Percentiles rank a stretch among this genome's conserved stretches.
Conservation (phyloP, 495 filamentous ascomycete species). For the Penicillium silybi region DNA sequence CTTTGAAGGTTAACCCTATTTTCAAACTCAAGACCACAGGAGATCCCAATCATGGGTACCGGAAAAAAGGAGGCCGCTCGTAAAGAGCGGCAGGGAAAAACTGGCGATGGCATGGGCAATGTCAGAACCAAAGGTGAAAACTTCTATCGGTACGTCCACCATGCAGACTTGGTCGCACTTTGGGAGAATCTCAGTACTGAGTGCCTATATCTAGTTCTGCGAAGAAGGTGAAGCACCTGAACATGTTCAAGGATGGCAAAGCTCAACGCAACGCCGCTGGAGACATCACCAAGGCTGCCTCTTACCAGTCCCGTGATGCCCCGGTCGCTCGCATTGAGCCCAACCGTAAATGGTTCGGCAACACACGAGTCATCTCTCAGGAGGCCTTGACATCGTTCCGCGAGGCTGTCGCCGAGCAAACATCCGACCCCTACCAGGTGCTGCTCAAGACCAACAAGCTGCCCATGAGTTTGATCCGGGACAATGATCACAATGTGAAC, state of each 20-base stretch:
- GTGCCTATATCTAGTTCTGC: slow-evolving; percentile 52
- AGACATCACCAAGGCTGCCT: slow-evolving; percentile 74
- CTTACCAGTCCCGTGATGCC: slow-evolving; percentile 72
- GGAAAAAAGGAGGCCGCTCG: slow-evolving; percentile 89
- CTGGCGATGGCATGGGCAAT: slow-evolving; percentile 79
- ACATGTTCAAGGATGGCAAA: slow-evolving; percentile 82
- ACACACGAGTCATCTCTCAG: slow-evolving; percentile 65
- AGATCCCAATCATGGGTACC: slow-evolving; percentile 70
- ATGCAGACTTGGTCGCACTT: neutral
- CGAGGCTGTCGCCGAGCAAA: slow-evolving; percentile 85
- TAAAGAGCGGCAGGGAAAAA: slow-evolving; percentile 76
- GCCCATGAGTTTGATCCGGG: slow-evolving; percentile 75
- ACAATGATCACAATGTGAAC: slow-evolving; percentile 56
- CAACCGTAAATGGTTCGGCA: slow-evolving; percentile 84
- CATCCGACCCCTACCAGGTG: slow-evolving; percentile 86
- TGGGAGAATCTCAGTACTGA: neutral
- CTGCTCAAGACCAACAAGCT: slow-evolving; percentile 93
- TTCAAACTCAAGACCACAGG: slow-evolving; percentile 17
- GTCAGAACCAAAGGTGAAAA: slow-evolving; percentile 94
- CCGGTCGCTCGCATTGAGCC: slow-evolving; percentile 90
- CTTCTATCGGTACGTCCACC: slow-evolving; percentile 67
- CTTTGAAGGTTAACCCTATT: slow-evolving; percentile 15
- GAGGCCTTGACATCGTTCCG: slow-evolving; percentile 75
- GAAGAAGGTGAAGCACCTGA: slow-evolving; percentile 82
- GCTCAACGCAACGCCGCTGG: slow-evolving; percentile 71